Base-by-base conservation (phyloP, 2,329 filamentous ascomycete genomes). In the Bipolaris bicolor region DNA sequence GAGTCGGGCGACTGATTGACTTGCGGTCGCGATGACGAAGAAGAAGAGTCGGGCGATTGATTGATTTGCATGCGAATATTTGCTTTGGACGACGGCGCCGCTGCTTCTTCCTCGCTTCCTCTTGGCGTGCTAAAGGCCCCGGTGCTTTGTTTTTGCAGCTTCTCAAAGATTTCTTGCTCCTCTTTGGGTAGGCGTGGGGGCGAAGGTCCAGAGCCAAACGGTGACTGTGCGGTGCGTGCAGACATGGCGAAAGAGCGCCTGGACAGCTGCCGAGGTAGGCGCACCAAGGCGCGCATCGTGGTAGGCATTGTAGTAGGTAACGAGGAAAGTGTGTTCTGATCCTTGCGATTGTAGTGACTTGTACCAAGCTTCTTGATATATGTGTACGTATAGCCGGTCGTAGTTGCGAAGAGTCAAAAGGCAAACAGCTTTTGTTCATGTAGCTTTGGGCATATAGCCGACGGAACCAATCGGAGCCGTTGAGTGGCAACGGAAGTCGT, bases 151-250 rank as follows among this genome's bases (percentile, higher is more conserved):
- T 86, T 86, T 74, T 97, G 92, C 3, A 98, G 88, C 40, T 88
- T 84, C 78, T 97, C 93, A 76, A 95, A 97, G 64, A 96, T 86
- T 74, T 92, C 91, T 81, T 97, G 93, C 67, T 97, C 89, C 76
- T 91, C 88, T 69, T 92, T 88, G 6, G 94, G 92, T 10, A 98
- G 90, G 47, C 92, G 90, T 0, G 92, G 93, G 15, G 95, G 95
- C 7, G 91, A 79, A 22, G 94, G 91, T 11, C 81, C 81, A 16
- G 80, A 48, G 39, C 57, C 56, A 61, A 77, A 77, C 1, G 67
- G 57, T 18, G 65, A 57, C 46, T 56, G 36, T 0, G 63, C 62
- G 36, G 48, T 3, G 58, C 47, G 63, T 3, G 57, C 29, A 7
- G 58, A 56, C 7, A 52, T 65, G 63, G 45, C 65, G 50, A 70